phyloP scores from a whole-genome alignment of 495 filamentous ascomycete genomes.

The Lepidopterella palustris region DNA sequence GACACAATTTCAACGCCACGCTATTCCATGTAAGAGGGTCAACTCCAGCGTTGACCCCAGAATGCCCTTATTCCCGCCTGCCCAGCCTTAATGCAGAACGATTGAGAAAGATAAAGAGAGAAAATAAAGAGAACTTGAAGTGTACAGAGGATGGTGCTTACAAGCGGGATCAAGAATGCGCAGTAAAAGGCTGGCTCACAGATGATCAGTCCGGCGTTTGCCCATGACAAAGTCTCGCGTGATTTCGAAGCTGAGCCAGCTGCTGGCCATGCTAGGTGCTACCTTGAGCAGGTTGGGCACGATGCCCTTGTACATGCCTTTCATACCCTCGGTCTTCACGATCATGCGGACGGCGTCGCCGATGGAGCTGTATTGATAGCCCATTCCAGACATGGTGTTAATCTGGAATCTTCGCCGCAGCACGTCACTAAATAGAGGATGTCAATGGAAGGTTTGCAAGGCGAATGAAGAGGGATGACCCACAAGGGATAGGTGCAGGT shows the following conservation, averaged over 20 bases:
- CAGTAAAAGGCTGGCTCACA: conserved; percentile 10
- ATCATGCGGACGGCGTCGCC: conserved; percentile 79
- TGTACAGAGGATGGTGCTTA: too few species aligned
- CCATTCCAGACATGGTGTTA: conserved; percentile 99
- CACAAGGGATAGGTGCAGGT: conserved; percentile 98
- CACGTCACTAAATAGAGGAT: conserved; percentile 61
- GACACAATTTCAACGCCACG: not conserved
- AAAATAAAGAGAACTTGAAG: not conserved
- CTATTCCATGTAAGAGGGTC: not conserved
- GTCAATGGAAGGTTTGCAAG: conserved; percentile 1
- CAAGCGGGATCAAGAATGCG: too few species aligned
- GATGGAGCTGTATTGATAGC: conserved; percentile 86
- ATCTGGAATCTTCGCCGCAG: conserved; percentile 95
- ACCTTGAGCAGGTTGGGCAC: conserved; percentile 94
- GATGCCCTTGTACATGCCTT: conserved; percentile 86
- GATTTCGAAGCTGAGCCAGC: conserved; percentile 94
- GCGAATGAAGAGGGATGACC: conserved; percentile 35
- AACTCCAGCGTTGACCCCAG: not conserved
- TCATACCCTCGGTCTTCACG: conserved; percentile 65
- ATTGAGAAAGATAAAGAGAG: too few species aligned
- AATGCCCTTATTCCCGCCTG: not conserved
- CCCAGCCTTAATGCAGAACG: not conserved
- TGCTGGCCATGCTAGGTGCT: conserved; percentile 96
- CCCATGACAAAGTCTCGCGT: conserved; percentile 75
- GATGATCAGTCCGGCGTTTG: conserved; percentile 7